phyloP scores from a whole-genome alignment of 2,329 filamentous ascomycete genomes.

The Phialophora chinensis region DNA sequence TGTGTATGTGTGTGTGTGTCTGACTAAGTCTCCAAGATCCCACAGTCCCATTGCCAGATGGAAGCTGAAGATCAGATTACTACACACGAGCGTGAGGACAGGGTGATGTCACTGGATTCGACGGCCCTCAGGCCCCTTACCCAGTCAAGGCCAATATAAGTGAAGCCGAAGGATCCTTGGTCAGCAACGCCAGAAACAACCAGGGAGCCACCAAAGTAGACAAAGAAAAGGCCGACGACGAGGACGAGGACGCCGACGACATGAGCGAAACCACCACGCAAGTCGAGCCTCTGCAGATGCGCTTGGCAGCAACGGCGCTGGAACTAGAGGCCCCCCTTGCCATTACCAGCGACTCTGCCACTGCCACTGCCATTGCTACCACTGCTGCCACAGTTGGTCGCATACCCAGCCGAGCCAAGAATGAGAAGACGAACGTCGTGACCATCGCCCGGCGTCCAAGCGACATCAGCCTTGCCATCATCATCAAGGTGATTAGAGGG shows the following conservation, averaged over 20 bases:
- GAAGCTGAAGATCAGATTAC: constrained; percentile 11
- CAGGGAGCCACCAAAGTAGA: neutral
- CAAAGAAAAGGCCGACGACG: neutral
- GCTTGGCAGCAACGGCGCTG: neutral
- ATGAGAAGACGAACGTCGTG: neutral
- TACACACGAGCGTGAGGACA: neutral
- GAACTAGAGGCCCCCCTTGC: neutral
- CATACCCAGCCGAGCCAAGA: neutral
- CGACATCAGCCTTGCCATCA: constrained; percentile 13
- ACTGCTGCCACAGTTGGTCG: no score
- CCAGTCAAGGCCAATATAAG: neutral
- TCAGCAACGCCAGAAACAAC: neutral
- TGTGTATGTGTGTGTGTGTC: neutral
- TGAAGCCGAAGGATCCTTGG: neutral
- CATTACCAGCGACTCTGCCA: neutral
- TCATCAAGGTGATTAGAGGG: constrained; percentile 3
- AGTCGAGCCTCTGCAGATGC: constrained; percentile 1
- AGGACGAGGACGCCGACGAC: neutral
- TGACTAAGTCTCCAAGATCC: constrained; percentile 15
- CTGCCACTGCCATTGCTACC: neutral
- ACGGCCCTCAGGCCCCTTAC: neutral
- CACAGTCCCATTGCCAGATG: constrained; percentile 3
- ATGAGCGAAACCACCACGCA: constrained; percentile 14
- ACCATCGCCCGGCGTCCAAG: neutral
- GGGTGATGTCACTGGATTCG: neutral